Conservation (phyloP, 306 rosid genomes). For the Neltuma alba region DNA sequence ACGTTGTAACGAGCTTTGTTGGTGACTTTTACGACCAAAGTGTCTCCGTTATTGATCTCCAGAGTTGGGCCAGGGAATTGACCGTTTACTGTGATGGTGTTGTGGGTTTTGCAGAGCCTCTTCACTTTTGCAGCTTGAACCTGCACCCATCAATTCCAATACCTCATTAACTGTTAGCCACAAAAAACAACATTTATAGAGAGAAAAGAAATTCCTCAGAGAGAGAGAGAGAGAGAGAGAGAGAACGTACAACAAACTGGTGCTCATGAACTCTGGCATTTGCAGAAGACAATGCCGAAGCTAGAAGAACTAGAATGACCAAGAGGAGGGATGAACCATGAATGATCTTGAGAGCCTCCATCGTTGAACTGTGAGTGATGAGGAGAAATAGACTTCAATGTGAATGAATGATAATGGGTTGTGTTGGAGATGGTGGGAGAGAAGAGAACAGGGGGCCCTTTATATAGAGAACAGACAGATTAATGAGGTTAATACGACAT, state of each 20-base stretch:
- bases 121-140: constrained; percentile 91
- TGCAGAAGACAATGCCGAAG: constrained; percentile 56
- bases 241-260: constrained; percentile 68
- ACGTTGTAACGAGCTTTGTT: constrained; percentile 88
- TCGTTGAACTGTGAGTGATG: neutral
- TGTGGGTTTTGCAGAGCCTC: constrained; percentile 97
- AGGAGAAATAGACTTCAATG: neutral
- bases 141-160: constrained; percentile 39
- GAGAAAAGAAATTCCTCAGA: neutral
- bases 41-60: constrained; percentile 83
- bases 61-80: constrained; percentile 91
- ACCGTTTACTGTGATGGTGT: constrained; percentile 83
- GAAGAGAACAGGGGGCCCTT: constrained; percentile 21
- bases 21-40: constrained; percentile 72
- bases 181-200: neutral
- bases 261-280: constrained; percentile 63
- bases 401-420: constrained; percentile 4
- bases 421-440: constrained; percentile 33
- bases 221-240: neutral
- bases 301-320: constrained; percentile 57
- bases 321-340: constrained; percentile 31
- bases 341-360: constrained; percentile 43
- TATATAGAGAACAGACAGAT: constrained; percentile 72
- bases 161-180: neutral
- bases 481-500: constrained; percentile 27